Evolutionary conservation across 2,329 filamentous ascomycete species (phyloP).

Genomic region (Erysiphe pisi): DNA sequence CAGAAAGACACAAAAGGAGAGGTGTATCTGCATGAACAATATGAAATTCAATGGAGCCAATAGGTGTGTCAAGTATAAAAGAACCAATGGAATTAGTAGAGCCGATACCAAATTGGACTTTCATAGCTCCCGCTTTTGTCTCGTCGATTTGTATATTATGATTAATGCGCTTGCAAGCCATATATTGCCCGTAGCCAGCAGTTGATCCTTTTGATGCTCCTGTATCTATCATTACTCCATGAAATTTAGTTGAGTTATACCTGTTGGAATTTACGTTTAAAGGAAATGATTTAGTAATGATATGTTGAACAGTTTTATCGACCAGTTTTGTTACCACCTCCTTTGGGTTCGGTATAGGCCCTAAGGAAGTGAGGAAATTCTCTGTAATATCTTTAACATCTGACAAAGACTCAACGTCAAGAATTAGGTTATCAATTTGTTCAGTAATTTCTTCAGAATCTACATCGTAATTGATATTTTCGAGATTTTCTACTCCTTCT

Average conservation of each 20-base stretch:
- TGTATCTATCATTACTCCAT: too few species aligned
- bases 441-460: not conserved
- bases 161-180: not conserved
- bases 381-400: too few species aligned
- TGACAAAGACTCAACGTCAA: not conserved
- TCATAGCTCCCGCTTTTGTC: not conserved
- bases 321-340: slow-evolving; percentile 1
- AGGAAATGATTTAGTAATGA: not conserved
- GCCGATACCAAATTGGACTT: not conserved
- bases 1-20: not conserved
- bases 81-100: not conserved
- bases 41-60: slow-evolving; percentile 2
- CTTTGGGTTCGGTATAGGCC: not conserved
- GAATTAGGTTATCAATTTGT: not conserved
- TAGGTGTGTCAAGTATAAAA: not conserved
- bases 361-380: not conserved
- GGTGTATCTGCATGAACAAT: slow-evolving; percentile 5
- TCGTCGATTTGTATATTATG: not conserved
- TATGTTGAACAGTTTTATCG: not conserved
- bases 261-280: not conserved
- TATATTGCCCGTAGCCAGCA: not conserved
- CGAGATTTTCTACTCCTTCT: not conserved
- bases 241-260: too few species aligned
- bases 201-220: not conserved
- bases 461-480: not conserved